Conservation (phyloP, 192 early-diverging fungal genomes). For the Fimicolochytrium jonesii region DNA sequence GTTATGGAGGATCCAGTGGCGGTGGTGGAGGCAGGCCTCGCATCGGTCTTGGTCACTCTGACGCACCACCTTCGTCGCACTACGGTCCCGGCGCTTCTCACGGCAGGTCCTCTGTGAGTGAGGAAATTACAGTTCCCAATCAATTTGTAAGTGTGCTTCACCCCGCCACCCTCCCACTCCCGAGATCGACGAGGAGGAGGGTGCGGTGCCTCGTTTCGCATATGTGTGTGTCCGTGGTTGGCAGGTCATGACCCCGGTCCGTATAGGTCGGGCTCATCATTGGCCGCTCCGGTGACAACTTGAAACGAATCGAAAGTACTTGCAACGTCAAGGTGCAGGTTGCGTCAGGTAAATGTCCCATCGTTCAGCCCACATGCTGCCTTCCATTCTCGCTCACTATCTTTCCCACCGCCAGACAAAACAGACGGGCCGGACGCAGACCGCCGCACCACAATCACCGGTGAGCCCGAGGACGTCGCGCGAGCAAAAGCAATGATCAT, state of each 20-base stretch:
- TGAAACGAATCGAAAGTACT: slow-evolving; percentile 70
- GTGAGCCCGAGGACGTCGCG: slow-evolving; percentile 63
- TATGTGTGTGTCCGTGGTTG: slow-evolving; percentile 49
- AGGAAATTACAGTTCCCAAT: slow-evolving; percentile 13
- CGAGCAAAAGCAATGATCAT: slow-evolving; percentile 67
- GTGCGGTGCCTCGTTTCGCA: slow-evolving; percentile 30
- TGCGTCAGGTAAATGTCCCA: slow-evolving; percentile 40
- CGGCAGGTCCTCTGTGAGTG: slow-evolving; percentile 17
- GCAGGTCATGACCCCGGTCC: slow-evolving; percentile 7
- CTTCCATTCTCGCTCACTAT: no score
- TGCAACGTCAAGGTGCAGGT: slow-evolving; percentile 74
- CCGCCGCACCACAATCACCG: slow-evolving; percentile 59
- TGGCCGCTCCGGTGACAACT: slow-evolving; percentile 72
- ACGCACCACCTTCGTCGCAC: slow-evolving; percentile 12
- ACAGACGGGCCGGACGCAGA: no score
- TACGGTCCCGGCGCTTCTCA: slow-evolving; percentile 26
- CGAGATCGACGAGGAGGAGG: background rate
- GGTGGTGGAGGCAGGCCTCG: background rate
- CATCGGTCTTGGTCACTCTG: slow-evolving; percentile 16
- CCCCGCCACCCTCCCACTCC: background rate
- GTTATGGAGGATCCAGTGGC: background rate
- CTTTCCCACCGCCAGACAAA: no score
- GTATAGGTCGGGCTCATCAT: slow-evolving; percentile 72
- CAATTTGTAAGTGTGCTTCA: slow-evolving; percentile 8
- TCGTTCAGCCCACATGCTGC: no score